phyloP scores from a whole-genome alignment of 768 basidiomycete species.

The Russula sp. region DNA sequence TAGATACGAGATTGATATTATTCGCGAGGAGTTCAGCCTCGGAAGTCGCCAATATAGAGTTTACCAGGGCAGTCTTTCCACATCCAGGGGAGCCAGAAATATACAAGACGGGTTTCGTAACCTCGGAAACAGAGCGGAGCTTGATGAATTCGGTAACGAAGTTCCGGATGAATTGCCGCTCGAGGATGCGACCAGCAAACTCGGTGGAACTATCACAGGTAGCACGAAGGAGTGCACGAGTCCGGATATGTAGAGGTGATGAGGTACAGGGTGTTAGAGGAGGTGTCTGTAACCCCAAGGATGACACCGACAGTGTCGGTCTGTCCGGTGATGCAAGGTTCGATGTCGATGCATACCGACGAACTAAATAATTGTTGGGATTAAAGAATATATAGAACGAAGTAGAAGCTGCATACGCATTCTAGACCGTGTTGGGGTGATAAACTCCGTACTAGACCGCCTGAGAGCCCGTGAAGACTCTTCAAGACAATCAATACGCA shows the following conservation, averaged over 20 bases:
- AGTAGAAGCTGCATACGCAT: slow-evolving; percentile 41
- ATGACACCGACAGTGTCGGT: slow-evolving; percentile 44
- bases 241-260: slow-evolving; percentile 54
- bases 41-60: slow-evolving; percentile 51
- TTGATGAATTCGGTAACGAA: slow-evolving; percentile 60
- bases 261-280: slow-evolving; percentile 54
- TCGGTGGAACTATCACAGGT: slow-evolving; percentile 56
- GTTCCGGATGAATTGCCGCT: slow-evolving; percentile 54
- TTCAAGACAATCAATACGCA: slow-evolving; percentile 41
- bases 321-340: slow-evolving; percentile 41
- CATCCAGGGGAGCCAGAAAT: slow-evolving; percentile 93
- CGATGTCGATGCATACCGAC: slow-evolving; percentile 51
- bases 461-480: slow-evolving; percentile 41
- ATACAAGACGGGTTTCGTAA: slow-evolving; percentile 56
- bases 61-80: slow-evolving; percentile 85
- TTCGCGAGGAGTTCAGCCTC: slow-evolving; percentile 39
- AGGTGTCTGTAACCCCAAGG: slow-evolving; percentile 54
- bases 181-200: slow-evolving; percentile 66
- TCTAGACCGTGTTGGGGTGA: slow-evolving; percentile 45
- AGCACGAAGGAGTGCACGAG: slow-evolving; percentile 66
- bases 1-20: slow-evolving; percentile 49
- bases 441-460: slow-evolving; percentile 39
- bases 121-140: slow-evolving; percentile 32
- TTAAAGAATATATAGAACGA: slow-evolving; percentile 15
- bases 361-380: slow-evolving; percentile 36